Percentiles rank a stretch among this genome's conserved stretches.
phyloP scores from a whole-genome alignment of 1,139 yeast species.

The Pichia sp. region DNA sequence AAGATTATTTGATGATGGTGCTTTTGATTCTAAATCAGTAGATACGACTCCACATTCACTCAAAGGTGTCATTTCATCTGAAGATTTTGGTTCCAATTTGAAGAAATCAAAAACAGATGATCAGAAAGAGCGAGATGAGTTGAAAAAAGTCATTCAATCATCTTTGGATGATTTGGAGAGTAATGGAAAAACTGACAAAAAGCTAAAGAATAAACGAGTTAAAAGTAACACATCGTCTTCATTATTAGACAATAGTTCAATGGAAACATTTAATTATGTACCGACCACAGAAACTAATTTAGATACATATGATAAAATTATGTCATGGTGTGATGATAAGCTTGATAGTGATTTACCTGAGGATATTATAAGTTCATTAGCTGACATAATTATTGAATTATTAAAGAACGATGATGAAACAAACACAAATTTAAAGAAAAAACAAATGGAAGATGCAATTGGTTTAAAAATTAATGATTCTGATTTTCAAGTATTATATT shows the following conservation, averaged over 20 bases:
- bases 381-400: constrained; percentile 60
- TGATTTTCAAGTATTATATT: constrained; percentile 47
- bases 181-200: constrained; percentile 8
- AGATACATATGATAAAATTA: constrained; percentile 38
- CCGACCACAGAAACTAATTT: constrained; percentile 47
- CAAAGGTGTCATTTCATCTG: constrained; percentile 54
- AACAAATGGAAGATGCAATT: constrained; percentile 41
- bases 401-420: constrained; percentile 42
- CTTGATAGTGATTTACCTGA: constrained; percentile 54
- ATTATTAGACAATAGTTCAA: constrained; percentile 29
- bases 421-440: constrained; percentile 35
- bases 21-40: constrained; percentile 39
- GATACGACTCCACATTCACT: constrained; percentile 63
- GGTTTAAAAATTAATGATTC: constrained; percentile 39
- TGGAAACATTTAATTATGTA: constrained; percentile 41
- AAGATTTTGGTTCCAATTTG: constrained; percentile 59
- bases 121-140: constrained; percentile 14
- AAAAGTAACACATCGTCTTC: constrained; percentile 8
- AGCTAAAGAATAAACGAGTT: not conserved
- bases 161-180: constrained; percentile 2
- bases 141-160: constrained; percentile 11
- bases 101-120: constrained; percentile 11
- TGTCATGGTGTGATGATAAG: constrained; percentile 42
- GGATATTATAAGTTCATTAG: constrained; percentile 47
- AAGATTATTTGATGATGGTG: constrained; percentile 35